phyloP scores from a whole-genome alignment of 495 filamentous ascomycete species.

The Aspergillus biplanus region DNA sequence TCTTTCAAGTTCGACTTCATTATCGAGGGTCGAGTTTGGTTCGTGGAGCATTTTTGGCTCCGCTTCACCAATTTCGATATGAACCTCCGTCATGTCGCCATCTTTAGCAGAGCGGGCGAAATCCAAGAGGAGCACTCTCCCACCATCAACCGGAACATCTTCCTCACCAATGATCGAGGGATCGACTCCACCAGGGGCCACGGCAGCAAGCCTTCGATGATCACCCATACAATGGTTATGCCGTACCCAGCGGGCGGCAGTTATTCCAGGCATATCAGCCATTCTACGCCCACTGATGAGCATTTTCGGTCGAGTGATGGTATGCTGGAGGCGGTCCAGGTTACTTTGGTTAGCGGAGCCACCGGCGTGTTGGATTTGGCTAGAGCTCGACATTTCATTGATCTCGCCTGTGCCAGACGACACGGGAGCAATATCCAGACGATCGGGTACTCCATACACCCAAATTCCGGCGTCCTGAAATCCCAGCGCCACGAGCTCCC shows the following conservation, averaged over 20 bases:
- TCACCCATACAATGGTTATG: slow-evolving; percentile 16
- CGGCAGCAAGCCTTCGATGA: slow-evolving; percentile 63
- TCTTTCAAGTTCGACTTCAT: slow-evolving; percentile 80
- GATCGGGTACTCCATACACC: slow-evolving; percentile 79
- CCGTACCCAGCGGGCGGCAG: slow-evolving; percentile 47
- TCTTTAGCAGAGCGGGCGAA: slow-evolving; percentile 65
- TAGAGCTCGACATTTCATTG: slow-evolving; percentile 15
- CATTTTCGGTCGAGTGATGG: slow-evolving; percentile 39
- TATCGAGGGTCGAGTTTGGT: slow-evolving; percentile 74
- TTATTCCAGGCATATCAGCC: slow-evolving; percentile 48
- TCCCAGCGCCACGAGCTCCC: slow-evolving; percentile 76
- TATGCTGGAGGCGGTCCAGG: slow-evolving; percentile 35
- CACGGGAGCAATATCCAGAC: slow-evolving; percentile 59
- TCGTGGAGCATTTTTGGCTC: slow-evolving; percentile 72
- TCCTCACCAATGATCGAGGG: slow-evolving; percentile 68
- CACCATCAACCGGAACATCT: slow-evolving; percentile 80
- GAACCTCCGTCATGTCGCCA: slow-evolving; percentile 58
- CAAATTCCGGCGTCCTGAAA: slow-evolving; percentile 75
- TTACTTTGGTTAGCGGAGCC: slow-evolving; percentile 28
- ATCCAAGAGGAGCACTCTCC: slow-evolving; percentile 76
- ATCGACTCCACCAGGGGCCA: slow-evolving; percentile 74
- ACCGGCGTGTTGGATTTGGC: slow-evolving; percentile 15
- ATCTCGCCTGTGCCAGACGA: slow-evolving; percentile 21
- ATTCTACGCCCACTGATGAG: slow-evolving; percentile 43
- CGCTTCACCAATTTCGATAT: slow-evolving; percentile 74